Conservation (phyloP, 2,329 filamentous ascomycete species). For the Hansfordia pulvinata region DNA sequence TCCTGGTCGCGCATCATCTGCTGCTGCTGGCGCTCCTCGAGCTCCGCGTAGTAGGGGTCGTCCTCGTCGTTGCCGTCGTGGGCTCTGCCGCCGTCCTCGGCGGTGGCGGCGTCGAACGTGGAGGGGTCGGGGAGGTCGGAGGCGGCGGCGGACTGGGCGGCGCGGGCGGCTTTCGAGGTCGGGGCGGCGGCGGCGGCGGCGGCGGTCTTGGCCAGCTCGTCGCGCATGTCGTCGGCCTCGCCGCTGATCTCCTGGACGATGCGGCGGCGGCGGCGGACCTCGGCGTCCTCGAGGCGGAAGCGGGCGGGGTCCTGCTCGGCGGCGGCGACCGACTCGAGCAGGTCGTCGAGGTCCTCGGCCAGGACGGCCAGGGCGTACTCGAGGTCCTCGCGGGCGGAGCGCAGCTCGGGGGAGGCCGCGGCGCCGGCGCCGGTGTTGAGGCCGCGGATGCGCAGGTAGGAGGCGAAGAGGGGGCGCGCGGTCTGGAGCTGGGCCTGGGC, state of each 20-base stretch:
- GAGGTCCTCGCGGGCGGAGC: constrained; percentile 61
- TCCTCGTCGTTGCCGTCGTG: constrained; percentile 28
- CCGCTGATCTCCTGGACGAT: constrained; percentile 81
- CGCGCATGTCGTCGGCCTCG: constrained; percentile 81
- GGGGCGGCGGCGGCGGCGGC: constrained; percentile 20
- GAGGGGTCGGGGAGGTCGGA: constrained; percentile 39
- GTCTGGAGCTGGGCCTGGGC: constrained; percentile 71
- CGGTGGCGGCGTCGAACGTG: constrained; percentile 39
- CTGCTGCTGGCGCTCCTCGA: constrained; percentile 83
- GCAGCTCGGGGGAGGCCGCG: constrained; percentile 70
- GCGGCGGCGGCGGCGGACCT: constrained; percentile 66
- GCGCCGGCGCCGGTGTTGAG: constrained; percentile 47
- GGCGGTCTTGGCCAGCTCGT: constrained; percentile 56
- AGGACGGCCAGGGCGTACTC: constrained; percentile 51
- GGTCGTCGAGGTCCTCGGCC: constrained; percentile 75
- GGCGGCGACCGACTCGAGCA: constrained; percentile 74
- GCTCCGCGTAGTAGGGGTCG: constrained; percentile 59
- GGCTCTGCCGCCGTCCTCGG: constrained; percentile 23
- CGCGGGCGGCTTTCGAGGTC: constrained; percentile 9
- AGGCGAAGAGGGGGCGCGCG: constrained; percentile 78
- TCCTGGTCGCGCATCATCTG: constrained; percentile 94
- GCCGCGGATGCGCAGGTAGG: constrained; percentile 90
- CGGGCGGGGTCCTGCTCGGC: constrained; percentile 78
- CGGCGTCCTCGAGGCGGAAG: constrained; percentile 73
- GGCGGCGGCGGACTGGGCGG: constrained; percentile 19